phyloP scores from a whole-genome alignment of 2,329 filamentous ascomycete genomes.

The Trichoderma lentiforme region DNA sequence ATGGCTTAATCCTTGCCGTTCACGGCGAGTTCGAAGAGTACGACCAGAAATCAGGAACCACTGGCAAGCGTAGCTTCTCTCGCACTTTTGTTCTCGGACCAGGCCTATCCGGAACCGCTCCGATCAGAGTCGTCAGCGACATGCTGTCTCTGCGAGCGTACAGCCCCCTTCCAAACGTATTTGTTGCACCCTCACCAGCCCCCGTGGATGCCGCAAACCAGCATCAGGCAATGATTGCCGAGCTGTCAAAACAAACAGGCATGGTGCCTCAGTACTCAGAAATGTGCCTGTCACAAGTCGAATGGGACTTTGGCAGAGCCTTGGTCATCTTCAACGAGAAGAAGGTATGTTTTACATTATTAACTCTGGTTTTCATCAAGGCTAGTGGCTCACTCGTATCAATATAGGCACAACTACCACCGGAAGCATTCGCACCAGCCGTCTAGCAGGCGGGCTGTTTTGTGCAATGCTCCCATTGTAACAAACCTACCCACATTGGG shows the following conservation, averaged over 20 bases:
- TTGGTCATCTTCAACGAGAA: conserved; percentile 71
- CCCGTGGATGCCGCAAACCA: conserved; percentile 33
- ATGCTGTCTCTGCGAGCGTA: conserved; percentile 71
- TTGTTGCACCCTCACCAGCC: conserved; percentile 30
- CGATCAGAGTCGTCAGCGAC: conserved; percentile 75
- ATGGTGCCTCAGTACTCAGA: conserved; percentile 78
- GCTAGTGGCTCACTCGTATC: background rate
- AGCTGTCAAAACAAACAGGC: conserved; percentile 72
- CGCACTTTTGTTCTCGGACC: conserved; percentile 77
- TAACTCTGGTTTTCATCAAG: too few species aligned
- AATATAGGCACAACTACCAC: conserved; percentile 26
- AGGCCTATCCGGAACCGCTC: conserved; percentile 59
- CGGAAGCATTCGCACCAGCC: conserved; percentile 27
- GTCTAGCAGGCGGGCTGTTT: conserved; percentile 9
- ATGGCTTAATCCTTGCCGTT: conserved; percentile 73
- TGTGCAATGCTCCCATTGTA: background rate
- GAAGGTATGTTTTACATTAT: conserved; percentile 52
- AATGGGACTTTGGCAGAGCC: conserved; percentile 77
- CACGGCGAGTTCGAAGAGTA: conserved; percentile 82
- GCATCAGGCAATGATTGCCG: conserved; percentile 67
- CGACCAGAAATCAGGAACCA: conserved; percentile 52
- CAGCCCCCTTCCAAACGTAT: conserved; percentile 46
- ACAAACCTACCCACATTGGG: background rate
- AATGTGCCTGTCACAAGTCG: conserved; percentile 74
- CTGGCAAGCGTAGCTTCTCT: conserved; percentile 73